phyloP scores from a whole-genome alignment of 805 yeast genomes.

The Wickerhamomyces bovis region DNA sequence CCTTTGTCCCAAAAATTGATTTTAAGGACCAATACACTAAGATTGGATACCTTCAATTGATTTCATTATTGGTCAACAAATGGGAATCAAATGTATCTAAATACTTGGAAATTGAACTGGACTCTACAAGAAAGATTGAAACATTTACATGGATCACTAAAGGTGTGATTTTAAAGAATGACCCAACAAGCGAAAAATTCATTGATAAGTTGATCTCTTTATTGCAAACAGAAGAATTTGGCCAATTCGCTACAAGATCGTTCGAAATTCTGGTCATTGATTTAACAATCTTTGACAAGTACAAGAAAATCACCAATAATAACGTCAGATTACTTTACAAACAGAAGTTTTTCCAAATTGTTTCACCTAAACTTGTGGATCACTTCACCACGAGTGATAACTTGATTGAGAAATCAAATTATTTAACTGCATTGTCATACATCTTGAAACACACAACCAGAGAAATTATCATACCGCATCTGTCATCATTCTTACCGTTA shows the following conservation, averaged over 20 bases:
- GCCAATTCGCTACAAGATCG: slow-evolving; percentile 42
- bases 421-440: slow-evolving; percentile 60
- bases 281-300: slow-evolving; percentile 51
- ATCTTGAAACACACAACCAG: slow-evolving; percentile 61
- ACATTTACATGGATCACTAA: slow-evolving; percentile 64
- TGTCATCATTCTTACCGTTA: slow-evolving; percentile 62
- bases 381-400: slow-evolving; percentile 31
- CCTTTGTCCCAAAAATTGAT: slow-evolving; percentile 9
- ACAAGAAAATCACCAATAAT: slow-evolving; percentile 40
- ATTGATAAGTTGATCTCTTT: slow-evolving; percentile 31
- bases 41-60: slow-evolving; percentile 49
- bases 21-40: slow-evolving; percentile 23
- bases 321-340: slow-evolving; percentile 67
- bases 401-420: slow-evolving; percentile 37
- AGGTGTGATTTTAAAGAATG: slow-evolving; percentile 58
- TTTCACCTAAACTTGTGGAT: slow-evolving; percentile 49
- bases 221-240: slow-evolving; percentile 28
- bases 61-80: slow-evolving; percentile 54
- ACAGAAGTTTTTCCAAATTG: slow-evolving; percentile 65
- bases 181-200: slow-evolving; percentile 29
- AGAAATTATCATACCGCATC: slow-evolving; percentile 57
- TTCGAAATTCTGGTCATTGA: slow-evolving; percentile 66
- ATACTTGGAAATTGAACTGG: slow-evolving; percentile 3
- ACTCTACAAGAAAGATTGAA: slow-evolving; percentile 38
- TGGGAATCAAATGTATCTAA: slow-evolving; percentile 26